Conservation (phyloP, 2,329 filamentous ascomycete genomes). For the Sporothrix mexicana region DNA sequence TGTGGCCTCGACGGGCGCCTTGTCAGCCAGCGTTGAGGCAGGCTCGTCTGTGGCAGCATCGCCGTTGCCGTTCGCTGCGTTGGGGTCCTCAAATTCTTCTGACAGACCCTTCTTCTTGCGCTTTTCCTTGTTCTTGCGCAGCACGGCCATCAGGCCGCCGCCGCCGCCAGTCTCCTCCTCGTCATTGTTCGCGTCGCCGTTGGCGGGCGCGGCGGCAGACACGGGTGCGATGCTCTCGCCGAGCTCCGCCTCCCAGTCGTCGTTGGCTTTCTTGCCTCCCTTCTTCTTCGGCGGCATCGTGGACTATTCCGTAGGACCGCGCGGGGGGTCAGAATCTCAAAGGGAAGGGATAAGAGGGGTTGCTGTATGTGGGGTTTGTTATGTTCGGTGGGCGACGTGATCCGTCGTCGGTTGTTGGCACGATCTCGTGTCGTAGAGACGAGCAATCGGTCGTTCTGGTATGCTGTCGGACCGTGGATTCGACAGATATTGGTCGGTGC, state of each 20-base stretch:
- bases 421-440: neutral
- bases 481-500: neutral
- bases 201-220: conserved; percentile 56
- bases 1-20: conserved; percentile 79
- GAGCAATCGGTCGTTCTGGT: neutral
- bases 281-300: conserved; percentile 87
- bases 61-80: conserved; percentile 54
- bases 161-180: conserved; percentile 61
- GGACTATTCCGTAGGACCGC: conserved; percentile 37
- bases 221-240: conserved; percentile 75
- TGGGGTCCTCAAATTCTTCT: conserved; percentile 76
- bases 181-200: conserved; percentile 54
- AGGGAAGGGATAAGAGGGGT: neutral
- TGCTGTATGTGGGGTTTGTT: neutral
- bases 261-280: conserved; percentile 84
- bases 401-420: conserved; percentile 7
- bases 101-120: conserved; percentile 84
- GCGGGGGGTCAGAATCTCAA: neutral
- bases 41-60: conserved; percentile 46
- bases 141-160: conserved; percentile 77
- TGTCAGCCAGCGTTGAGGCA: conserved; percentile 60
- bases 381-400: neutral
- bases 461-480: neutral
- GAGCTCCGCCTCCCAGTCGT: conserved; percentile 94
- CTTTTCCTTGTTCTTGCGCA: conserved; percentile 83